Evolutionary conservation across 345 rosid genomes (phyloP).

Genomic region (Excoecaria cochinchinensis): DNA sequence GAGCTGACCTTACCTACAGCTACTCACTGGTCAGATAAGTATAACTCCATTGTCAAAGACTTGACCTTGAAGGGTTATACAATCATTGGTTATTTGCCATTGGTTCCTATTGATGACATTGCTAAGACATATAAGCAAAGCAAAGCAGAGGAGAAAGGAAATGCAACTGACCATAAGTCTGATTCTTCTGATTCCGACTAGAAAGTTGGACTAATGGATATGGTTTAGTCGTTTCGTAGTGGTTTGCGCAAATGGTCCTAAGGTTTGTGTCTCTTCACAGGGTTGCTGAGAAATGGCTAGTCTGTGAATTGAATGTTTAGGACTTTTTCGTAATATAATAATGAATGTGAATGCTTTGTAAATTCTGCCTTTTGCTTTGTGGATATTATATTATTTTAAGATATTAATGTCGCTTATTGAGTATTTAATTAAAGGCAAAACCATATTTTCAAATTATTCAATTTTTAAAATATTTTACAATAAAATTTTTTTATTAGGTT

Average conservation of each 20-base stretch:
- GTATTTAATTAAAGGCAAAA: too few species aligned
- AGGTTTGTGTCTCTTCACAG: neutral
- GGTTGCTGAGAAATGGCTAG: neutral
- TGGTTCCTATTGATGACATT: slow-evolving; percentile 69
- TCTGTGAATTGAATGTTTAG: slow-evolving; percentile 2
- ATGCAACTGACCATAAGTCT: slow-evolving; percentile 29
- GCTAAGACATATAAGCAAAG: slow-evolving; percentile 50
- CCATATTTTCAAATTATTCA: neutral
- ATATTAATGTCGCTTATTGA: too few species aligned
- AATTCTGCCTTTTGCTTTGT: neutral
- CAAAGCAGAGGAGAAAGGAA: slow-evolving; percentile 37
- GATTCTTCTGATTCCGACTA: slow-evolving; percentile 53
- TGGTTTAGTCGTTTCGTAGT: neutral
- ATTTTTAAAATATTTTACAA: neutral
- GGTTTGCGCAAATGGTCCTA: neutral
- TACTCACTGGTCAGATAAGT: slow-evolving; percentile 48
- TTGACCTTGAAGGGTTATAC: slow-evolving; percentile 60
- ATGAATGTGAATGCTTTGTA: slow-evolving; percentile 8
- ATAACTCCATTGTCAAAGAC: slow-evolving; percentile 45
- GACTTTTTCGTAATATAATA: neutral
- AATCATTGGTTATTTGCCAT: slow-evolving; percentile 50
- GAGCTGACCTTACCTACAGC: slow-evolving; percentile 56
- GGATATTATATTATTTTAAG: neutral
- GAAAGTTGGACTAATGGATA: neutral
- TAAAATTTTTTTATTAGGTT: too few species aligned